A percentile compares a stretch with the other conserved stretches of the same genome.
Conservation (phyloP, 345 rosid genomes). For the Moringa oleifera region DNA sequence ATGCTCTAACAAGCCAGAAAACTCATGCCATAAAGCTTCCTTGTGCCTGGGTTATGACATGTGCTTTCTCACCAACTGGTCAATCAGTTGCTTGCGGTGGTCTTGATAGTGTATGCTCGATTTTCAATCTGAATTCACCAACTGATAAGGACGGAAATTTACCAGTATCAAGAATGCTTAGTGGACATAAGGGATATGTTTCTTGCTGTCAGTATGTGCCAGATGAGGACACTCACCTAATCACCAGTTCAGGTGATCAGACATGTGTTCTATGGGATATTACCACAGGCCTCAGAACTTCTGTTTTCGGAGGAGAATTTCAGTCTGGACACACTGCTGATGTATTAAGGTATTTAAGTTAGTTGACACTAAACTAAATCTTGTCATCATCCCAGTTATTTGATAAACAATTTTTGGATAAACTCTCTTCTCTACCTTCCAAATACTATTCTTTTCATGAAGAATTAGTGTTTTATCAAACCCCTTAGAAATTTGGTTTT, state of each 20-base stretch:
- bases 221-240: constrained; percentile 75
- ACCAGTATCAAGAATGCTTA: constrained; percentile 74
- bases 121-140: constrained; percentile 80
- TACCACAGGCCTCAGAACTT: constrained; percentile 88
- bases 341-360: constrained; percentile 60
- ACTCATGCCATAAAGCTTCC: constrained; percentile 93
- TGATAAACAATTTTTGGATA: not conserved
- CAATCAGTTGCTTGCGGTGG: constrained; percentile 98
- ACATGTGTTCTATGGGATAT: constrained; percentile 96
- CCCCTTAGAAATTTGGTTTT: too few relatives aligned
- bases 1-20: constrained; percentile 95
- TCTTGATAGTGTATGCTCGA: constrained; percentile 88
- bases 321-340: constrained; percentile 98
- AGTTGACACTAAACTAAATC: not conserved
- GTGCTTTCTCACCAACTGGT: constrained; percentile 93
- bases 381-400: constrained; percentile 1
- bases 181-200: constrained; percentile 90
- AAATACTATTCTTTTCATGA: too few relatives aligned
- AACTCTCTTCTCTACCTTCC: too few relatives aligned
- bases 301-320: constrained; percentile 95
- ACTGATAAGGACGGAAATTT: constrained; percentile 78
- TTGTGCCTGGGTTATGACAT: constrained; percentile 98
- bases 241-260: constrained; percentile 88
- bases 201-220: constrained; percentile 95
- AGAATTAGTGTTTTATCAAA: too few relatives aligned